These are phyloP conservation scores for Hypomontagnella submonticulosa DNA, from an alignment of 495 filamentous ascomycete species.

Conservation along the genomic window DNA sequence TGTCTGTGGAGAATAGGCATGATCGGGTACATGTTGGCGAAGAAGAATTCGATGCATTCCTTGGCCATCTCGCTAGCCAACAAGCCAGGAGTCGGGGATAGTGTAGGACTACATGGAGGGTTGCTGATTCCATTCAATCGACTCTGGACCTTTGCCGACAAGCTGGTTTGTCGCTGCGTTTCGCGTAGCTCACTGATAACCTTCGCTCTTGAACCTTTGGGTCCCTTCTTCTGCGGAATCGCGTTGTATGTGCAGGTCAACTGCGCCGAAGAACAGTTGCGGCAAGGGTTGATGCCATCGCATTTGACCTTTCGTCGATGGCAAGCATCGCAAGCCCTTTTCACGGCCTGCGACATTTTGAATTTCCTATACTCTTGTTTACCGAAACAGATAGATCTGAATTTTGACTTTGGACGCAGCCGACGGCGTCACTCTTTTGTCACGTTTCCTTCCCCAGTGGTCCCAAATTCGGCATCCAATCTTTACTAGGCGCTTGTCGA, in stretches of 20 bases:
- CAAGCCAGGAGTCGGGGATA: constrained; percentile 65
- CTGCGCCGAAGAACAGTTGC: constrained; percentile 73
- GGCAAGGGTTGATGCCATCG: constrained; percentile 76
- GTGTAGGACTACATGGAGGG: constrained; percentile 56
- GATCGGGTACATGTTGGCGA: constrained; percentile 82
- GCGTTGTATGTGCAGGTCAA: constrained; percentile 82
- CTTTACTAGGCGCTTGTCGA: constrained; percentile 23
- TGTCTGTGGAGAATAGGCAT: constrained; percentile 83
- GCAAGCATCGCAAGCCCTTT: constrained; percentile 83
- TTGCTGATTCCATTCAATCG: constrained; percentile 57
- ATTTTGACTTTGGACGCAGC: constrained; percentile 16
- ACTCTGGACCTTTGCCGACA: constrained; percentile 61
- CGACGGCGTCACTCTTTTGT: constrained; percentile 28
- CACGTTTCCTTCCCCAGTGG: constrained; percentile 28
- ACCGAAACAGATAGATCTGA: constrained; percentile 11
- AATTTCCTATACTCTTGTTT: constrained; percentile 11
- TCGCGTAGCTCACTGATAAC: constrained; percentile 81
- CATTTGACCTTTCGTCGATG: constrained; percentile 87
- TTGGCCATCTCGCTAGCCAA: constrained; percentile 70
- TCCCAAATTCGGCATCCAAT: constrained; percentile 37
- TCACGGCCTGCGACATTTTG: constrained; percentile 66
- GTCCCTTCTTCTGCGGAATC: constrained; percentile 88
- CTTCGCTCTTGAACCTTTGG: constrained; percentile 83
- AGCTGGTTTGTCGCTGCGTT: constrained; percentile 70
- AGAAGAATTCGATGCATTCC: constrained; percentile 83